These are phyloP conservation scores for Debaryomycetaceae sp. DNA, from an alignment of 1,139 yeast genomes.

Conservation along the genomic window DNA sequence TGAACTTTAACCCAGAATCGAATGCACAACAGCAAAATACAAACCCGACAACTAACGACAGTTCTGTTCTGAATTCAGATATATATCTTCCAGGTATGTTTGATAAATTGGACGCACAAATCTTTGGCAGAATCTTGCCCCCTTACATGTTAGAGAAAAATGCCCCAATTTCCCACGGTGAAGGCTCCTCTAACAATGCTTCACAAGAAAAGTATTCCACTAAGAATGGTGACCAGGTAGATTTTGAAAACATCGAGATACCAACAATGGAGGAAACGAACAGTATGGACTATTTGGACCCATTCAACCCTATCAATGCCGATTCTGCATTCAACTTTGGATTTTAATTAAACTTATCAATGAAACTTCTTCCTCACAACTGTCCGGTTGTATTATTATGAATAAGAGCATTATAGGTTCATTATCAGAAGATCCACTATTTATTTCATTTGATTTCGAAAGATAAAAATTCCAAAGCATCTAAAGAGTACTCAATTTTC, in stretches of 20 bases:
- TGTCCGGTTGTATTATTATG: too few relatives aligned
- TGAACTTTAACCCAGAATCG: neutral
- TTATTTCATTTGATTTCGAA: too few relatives aligned
- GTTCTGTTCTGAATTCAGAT: neutral
- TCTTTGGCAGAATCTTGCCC: constrained; percentile 79
- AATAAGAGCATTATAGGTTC: too few relatives aligned
- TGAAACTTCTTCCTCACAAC: too few relatives aligned
- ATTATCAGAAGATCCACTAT: too few relatives aligned
- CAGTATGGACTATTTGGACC: constrained; percentile 20
- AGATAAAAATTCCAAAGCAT: too few relatives aligned
- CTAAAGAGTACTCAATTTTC: too few relatives aligned
- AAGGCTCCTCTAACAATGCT: neutral
- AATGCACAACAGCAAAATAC: neutral
- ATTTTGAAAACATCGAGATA: constrained; percentile 19
- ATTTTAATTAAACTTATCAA: too few relatives aligned
- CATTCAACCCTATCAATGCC: constrained; percentile 12
- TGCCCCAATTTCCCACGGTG: constrained; percentile 6
- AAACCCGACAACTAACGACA: neutral
- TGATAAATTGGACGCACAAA: constrained; percentile 78
- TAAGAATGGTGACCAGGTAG: constrained; percentile 5
- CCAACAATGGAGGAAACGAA: constrained; percentile 14
- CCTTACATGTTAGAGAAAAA: constrained; percentile 67
- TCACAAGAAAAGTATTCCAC: neutral
- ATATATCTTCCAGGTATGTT: constrained; percentile 72
- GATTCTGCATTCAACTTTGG: neutral